These are phyloP conservation scores for Rhizopogon roseolus DNA, from an alignment of 768 basidiomycete species.

Conservation along the genomic window DNA sequence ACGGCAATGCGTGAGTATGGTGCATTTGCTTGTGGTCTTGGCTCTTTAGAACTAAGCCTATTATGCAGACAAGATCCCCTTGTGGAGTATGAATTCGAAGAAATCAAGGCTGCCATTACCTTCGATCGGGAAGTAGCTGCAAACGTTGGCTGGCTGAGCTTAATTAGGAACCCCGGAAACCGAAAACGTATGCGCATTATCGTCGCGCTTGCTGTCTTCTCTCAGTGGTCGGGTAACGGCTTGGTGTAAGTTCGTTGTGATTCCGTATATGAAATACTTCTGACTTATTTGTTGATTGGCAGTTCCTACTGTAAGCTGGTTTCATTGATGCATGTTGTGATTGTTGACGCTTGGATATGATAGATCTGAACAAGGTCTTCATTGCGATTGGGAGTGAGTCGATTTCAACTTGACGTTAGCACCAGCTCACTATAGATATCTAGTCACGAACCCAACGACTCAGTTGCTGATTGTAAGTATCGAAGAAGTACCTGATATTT, in stretches of 20 bases:
- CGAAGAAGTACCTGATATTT: neutral
- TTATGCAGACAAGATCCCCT: slow-evolving; percentile 39
- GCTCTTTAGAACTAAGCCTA: neutral
- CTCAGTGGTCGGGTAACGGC: slow-evolving; percentile 55
- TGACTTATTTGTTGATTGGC: neutral
- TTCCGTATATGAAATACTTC: neutral
- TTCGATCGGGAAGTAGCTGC: slow-evolving; percentile 37
- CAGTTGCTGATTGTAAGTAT: slow-evolving; percentile 36
- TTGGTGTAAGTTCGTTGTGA: slow-evolving; percentile 27
- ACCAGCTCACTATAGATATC: neutral
- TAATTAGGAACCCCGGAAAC: slow-evolving; percentile 50
- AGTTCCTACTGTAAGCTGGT: slow-evolving; percentile 24
- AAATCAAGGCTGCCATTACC: slow-evolving; percentile 56
- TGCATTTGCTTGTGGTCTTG: neutral
- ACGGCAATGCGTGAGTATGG: slow-evolving; percentile 32
- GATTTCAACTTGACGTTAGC: neutral
- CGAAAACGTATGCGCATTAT: slow-evolving; percentile 50
- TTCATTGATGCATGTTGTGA: neutral
- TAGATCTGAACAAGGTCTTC: slow-evolving; percentile 51
- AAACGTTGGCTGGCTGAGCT: slow-evolving; percentile 38
- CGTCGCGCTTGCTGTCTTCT: slow-evolving; percentile 55
- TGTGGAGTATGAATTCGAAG: slow-evolving; percentile 57
- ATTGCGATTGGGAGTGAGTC: slow-evolving; percentile 41
- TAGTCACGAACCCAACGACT: slow-evolving; percentile 39
- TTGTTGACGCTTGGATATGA: neutral